Evolutionary conservation across 495 filamentous ascomycete genomes (phyloP).

Genomic region (Penicilliopsis zonata): DNA sequence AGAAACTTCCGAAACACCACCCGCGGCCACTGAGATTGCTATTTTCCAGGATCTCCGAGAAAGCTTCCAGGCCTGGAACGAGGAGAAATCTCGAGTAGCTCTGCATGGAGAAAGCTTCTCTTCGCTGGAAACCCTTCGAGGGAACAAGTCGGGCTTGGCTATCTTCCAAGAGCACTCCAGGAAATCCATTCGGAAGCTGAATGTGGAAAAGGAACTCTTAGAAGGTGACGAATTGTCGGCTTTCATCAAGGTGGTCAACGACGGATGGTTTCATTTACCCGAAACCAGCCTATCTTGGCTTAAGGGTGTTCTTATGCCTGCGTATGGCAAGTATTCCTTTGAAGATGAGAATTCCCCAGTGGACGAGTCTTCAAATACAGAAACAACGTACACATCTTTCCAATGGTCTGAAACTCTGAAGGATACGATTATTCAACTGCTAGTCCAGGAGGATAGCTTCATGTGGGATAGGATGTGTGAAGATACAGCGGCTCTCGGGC

Average conservation of each 20-base stretch:
- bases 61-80: slow-evolving; percentile 46
- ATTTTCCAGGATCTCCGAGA: slow-evolving; percentile 41
- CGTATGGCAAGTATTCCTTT: slow-evolving; percentile 12
- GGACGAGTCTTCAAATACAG: slow-evolving; percentile 14
- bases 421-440: slow-evolving; percentile 51
- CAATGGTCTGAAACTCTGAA: slow-evolving; percentile 69
- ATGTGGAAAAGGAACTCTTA: slow-evolving; percentile 38
- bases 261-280: slow-evolving; percentile 43
- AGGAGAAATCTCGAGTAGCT: slow-evolving; percentile 43
- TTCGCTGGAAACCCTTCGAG: slow-evolving; percentile 27
- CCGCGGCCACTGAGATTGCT: slow-evolving; percentile 13
- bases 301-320: slow-evolving; percentile 39
- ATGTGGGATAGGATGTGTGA: slow-evolving; percentile 44
- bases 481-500: slow-evolving; percentile 25
- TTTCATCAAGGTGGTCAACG: slow-evolving; percentile 44
- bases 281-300: slow-evolving; percentile 58
- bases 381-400: slow-evolving; percentile 46
- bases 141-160: slow-evolving; percentile 48
- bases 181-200: slow-evolving; percentile 39
- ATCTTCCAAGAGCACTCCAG: slow-evolving; percentile 74
- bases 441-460: slow-evolving; percentile 55
- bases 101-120: slow-evolving; percentile 42
- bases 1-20: slow-evolving; percentile 1
- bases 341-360: slow-evolving; percentile 5
- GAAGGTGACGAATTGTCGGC: slow-evolving; percentile 42